These are phyloP conservation scores for Globisporangium apiculatum DNA, from an alignment of 352 stramenopile genomes.

Conservation along the genomic window DNA sequence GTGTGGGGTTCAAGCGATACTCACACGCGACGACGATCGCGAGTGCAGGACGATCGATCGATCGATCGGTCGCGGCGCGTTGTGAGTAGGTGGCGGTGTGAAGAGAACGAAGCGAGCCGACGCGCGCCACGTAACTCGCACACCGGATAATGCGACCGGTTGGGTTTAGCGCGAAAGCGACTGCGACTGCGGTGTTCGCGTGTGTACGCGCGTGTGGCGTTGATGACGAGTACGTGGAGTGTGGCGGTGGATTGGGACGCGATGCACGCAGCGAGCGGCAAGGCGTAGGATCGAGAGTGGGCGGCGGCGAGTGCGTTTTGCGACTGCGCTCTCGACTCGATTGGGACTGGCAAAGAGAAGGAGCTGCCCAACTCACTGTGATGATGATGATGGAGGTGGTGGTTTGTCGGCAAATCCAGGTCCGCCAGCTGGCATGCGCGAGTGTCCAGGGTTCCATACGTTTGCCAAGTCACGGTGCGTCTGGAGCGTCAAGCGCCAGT, in stretches of 20 bases:
- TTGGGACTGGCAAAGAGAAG: not conserved
- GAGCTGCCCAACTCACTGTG: no score
- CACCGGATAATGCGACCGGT: not conserved
- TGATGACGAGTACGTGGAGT: no score
- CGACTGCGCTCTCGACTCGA: not conserved
- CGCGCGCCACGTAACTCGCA: not conserved
- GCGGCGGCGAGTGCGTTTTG: not conserved
- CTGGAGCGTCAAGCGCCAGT: no score
- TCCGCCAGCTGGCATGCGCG: not conserved
- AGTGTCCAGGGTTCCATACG: not conserved
- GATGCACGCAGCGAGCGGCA: not conserved
- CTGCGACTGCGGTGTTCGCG: no score
- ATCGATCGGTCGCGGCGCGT: no score
- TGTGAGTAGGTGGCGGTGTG: no score
- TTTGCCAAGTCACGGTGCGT: not conserved
- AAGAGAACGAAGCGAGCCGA: not conserved
- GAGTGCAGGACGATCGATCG: not conserved
- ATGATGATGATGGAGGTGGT: not conserved
- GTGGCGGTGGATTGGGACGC: not conserved
- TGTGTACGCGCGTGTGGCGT: no score
- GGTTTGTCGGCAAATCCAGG: not conserved
- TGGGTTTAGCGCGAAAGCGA: no score
- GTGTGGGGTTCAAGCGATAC: no score
- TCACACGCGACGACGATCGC: not conserved
- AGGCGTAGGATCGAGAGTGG: slow-evolving; percentile 1